phyloP scores from a whole-genome alignment of 2,329 filamentous ascomycete species.

The Aspergillus jensenii region DNA sequence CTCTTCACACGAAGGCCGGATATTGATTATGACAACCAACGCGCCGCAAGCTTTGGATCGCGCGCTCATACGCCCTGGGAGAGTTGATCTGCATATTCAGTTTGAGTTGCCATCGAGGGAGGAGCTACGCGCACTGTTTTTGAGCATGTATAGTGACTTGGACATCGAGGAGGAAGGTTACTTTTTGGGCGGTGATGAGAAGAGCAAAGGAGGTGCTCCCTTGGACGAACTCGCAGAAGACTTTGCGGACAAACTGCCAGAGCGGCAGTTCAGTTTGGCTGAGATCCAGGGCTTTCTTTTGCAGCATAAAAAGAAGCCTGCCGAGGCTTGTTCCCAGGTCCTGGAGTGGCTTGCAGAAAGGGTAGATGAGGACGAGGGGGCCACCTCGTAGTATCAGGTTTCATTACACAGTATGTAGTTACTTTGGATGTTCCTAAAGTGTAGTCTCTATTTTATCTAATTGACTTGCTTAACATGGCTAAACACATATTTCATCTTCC shows the following conservation, averaged over 20 bases:
- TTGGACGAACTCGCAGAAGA: constrained; percentile 32
- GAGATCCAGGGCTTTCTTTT: constrained; percentile 66
- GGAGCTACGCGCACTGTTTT: constrained; percentile 30
- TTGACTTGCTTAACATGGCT: no score
- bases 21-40: constrained; percentile 83
- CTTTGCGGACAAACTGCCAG: constrained; percentile 57
- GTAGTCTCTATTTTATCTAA: no score
- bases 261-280: constrained; percentile 57
- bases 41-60: constrained; percentile 69
- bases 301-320: constrained; percentile 61
- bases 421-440: no score
- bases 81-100: constrained; percentile 67
- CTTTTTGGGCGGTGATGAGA: no score
- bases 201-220: no score
- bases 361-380: no score
- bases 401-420: no score
- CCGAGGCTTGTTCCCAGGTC: constrained; percentile 55
- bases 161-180: constrained; percentile 32
- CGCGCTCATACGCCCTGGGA: constrained; percentile 70
- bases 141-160: constrained; percentile 37
- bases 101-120: constrained; percentile 44
- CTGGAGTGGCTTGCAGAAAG: constrained; percentile 2
- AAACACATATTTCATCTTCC: no score
- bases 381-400: no score
- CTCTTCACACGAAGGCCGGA: constrained; percentile 72